Percentiles rank a stretch among this genome's conserved stretches.
Conservation (phyloP, 768 basidiomycete genomes). For the Phanerodontia chrysosporium region DNA sequence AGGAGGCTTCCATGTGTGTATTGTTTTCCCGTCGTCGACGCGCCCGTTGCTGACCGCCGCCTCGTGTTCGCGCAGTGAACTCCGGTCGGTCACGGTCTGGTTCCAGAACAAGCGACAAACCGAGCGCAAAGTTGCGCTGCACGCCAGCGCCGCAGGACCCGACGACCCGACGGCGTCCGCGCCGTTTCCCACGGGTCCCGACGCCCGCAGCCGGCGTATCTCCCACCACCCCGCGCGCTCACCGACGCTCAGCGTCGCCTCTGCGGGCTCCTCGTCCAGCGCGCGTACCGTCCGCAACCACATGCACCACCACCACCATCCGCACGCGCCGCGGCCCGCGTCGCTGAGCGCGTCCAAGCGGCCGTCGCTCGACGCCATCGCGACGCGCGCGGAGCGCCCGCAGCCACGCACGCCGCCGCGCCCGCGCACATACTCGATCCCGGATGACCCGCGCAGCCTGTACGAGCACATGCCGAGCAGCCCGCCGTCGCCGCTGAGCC, state of each 20-base stretch:
- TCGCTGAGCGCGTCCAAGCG: constrained; percentile 7
- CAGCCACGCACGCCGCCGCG: constrained; percentile 20
- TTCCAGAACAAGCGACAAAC: constrained; percentile 35
- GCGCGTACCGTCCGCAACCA: constrained; percentile 6
- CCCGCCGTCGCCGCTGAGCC: constrained; percentile 17
- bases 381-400: constrained; percentile 27
- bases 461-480: constrained; percentile 31
- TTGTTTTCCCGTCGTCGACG: constrained; percentile 6
- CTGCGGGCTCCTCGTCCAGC: neutral
- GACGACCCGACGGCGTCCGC: neutral
- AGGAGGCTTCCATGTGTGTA: constrained; percentile 60
- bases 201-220: neutral
- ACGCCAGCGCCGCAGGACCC: neutral
- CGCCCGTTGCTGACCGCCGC: neutral
- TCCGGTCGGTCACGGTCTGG: constrained; percentile 33
- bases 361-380: constrained; percentile 30
- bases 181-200: constrained; percentile 8
- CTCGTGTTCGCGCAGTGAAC: constrained; percentile 10
- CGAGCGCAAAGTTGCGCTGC: constrained; percentile 25
- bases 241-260: neutral
- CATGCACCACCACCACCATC: neutral
- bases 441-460: constrained; percentile 16
- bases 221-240: constrained; percentile 2
- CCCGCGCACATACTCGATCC: constrained; percentile 9
- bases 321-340: constrained; percentile 5